These are phyloP conservation scores for Penicillium paradoxum DNA, from an alignment of 495 filamentous ascomycete genomes.

Conservation along the genomic window DNA sequence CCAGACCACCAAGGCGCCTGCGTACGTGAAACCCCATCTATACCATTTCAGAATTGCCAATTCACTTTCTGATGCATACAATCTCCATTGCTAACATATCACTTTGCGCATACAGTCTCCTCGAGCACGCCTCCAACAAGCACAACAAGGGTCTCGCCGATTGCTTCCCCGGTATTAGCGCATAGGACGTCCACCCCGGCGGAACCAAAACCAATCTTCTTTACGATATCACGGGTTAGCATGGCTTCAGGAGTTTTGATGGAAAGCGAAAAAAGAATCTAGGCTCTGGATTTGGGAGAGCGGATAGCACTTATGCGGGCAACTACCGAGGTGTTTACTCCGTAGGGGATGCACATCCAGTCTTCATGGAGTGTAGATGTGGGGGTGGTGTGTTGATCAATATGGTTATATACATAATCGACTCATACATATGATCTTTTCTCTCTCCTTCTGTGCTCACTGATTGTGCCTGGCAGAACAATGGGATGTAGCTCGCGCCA, in stretches of 20 bases:
- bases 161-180: slow-evolving; percentile 23
- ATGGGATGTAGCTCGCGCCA: background rate
- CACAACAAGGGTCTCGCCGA: slow-evolving; percentile 25
- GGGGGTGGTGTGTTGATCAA: background rate
- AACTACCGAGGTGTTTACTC: background rate
- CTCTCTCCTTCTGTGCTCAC: background rate
- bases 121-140: slow-evolving; percentile 29
- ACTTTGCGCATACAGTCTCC: slow-evolving; percentile 13
- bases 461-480: background rate
- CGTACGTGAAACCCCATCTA: slow-evolving; percentile 14
- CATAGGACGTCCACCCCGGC: background rate
- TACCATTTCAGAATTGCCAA: background rate
- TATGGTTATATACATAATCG: background rate
- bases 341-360: background rate
- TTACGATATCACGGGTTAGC: slow-evolving; percentile 13
- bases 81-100: slow-evolving; percentile 3
- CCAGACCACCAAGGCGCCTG: slow-evolving; percentile 28
- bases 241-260: slow-evolving; percentile 14
- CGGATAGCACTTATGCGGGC: background rate
- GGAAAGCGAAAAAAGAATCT: slow-evolving; percentile 1
- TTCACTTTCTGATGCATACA: background rate
- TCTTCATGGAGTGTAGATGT: background rate
- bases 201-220: background rate
- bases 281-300: background rate
- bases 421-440: slow-evolving; percentile 4